Conservation (phyloP, 768 basidiomycete genomes). For the Asterophora lycoperdoides region DNA sequence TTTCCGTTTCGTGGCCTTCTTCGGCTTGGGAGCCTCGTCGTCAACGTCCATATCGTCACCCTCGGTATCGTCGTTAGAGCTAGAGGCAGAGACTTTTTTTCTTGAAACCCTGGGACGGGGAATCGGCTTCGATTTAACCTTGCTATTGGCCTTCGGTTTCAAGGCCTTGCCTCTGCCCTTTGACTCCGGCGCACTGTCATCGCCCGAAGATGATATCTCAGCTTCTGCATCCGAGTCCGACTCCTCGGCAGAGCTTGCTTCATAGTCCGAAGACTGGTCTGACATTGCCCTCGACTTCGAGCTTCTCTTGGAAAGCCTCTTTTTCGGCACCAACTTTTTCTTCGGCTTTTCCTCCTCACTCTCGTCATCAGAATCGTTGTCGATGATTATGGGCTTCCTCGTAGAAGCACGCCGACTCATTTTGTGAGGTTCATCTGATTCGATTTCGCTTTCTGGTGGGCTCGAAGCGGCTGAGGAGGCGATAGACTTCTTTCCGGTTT, state of each 20-base stretch:
- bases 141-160: constrained; percentile 28
- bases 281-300: constrained; percentile 15
- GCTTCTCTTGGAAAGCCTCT: constrained; percentile 20
- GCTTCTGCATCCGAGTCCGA: constrained; percentile 30
- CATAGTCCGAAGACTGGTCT: constrained; percentile 39
- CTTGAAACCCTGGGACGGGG: constrained; percentile 9
- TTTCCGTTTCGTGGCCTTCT: constrained; percentile 36
- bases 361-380: constrained; percentile 50
- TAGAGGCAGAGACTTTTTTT: constrained; percentile 17
- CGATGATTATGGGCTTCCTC: constrained; percentile 43
- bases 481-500: constrained; percentile 20
- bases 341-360: constrained; percentile 24
- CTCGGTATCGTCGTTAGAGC: constrained; percentile 21
- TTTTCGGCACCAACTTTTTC: constrained; percentile 21
- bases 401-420: constrained; percentile 37
- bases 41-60: constrained; percentile 60
- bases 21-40: constrained; percentile 31
- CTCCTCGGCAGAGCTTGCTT: constrained; percentile 31
- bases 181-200: constrained; percentile 24
- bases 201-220: constrained; percentile 29
- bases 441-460: constrained; percentile 34
- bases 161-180: constrained; percentile 10
- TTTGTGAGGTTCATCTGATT: constrained; percentile 32
- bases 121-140: constrained; percentile 19
- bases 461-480: constrained; percentile 32